Conservation (phyloP, 352 stramenopile genomes). For the Pythium aquatile region DNA sequence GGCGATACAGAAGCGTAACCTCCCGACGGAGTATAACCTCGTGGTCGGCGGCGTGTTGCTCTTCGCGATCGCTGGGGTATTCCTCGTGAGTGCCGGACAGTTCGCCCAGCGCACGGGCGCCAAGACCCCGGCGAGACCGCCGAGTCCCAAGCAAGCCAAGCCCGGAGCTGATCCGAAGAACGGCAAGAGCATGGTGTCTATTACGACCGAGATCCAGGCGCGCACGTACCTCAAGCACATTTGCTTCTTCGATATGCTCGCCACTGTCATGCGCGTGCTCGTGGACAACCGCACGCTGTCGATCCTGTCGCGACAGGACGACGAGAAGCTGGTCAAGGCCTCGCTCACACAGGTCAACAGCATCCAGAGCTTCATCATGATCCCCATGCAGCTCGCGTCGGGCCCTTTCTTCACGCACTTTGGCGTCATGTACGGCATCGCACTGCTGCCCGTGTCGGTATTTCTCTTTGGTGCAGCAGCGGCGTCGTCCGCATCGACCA, state of each 20-base stretch:
- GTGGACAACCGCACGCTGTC: constrained; percentile 83
- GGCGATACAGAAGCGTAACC: constrained; percentile 38
- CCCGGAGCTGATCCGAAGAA: not conserved
- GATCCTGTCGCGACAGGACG: constrained; percentile 62
- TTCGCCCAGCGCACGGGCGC: constrained; percentile 21
- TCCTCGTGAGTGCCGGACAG: constrained; percentile 50
- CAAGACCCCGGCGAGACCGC: constrained; percentile 6
- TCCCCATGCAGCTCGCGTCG: constrained; percentile 76
- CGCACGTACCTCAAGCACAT: constrained; percentile 84
- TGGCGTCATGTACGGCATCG: constrained; percentile 85
- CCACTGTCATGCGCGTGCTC: constrained; percentile 74
- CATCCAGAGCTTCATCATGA: constrained; percentile 87
- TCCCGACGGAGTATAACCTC: constrained; percentile 75
- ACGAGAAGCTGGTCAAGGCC: constrained; percentile 60
- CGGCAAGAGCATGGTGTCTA: constrained; percentile 18
- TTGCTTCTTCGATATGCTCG: constrained; percentile 85
- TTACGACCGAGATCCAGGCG: constrained; percentile 62
- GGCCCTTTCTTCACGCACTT: constrained; percentile 83
- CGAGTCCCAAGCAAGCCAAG: constrained; percentile 12
- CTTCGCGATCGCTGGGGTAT: constrained; percentile 53
- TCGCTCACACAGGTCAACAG: constrained; percentile 78
- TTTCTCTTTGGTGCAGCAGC: constrained; percentile 64
- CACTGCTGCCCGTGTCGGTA: constrained; percentile 60
- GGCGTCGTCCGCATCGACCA: constrained; percentile 29
- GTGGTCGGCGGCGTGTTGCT: constrained; percentile 53